Evolutionary conservation across 1,284 basidiomycete species (phyloP), one percentile per base, ranked within the genome.

Genomic region (Neolentinus lepideus): DNA sequence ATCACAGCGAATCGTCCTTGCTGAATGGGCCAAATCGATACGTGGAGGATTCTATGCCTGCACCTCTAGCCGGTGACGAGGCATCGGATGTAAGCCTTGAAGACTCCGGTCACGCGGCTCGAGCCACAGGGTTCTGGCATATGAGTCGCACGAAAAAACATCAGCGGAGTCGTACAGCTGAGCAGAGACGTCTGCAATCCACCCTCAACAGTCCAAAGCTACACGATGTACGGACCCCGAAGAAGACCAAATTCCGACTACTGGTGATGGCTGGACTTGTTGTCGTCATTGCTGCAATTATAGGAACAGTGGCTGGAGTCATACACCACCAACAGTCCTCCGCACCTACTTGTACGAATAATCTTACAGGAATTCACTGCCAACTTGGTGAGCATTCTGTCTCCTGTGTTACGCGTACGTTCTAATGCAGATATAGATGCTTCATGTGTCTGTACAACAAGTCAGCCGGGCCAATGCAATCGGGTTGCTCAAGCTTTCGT

Each of bases 401-500:
- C 25, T 24, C 27, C 12, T 47, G 35, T 52, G 38, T 56, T 25
- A 33, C 54, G 16, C 24, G 27, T 25, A 31, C n/a, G 11, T 21
- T 53, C 26, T 52, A 21, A 48, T 56, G 26, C 38, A 46, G 29
- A 19, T 51, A 22, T 58, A 85, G 84, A 84, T 69, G 74, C 83
- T 2, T 80, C 81, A 0, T 87, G 84, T 63, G 71, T 79, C 33
- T 87, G 84, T 60, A 79, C 80, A 6, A 75, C 78, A 0, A 66
- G 67, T 10, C 56, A 60, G n/a, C 54, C 68, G 2, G 70, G 69
- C 14, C 71, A 69, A 57, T 85, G 83, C 61, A 74, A 78, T 47
- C 73, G 72, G n/a, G 66, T 87, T 3, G 83, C 84, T 0, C 72
- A 77, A 60, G 76, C 70, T 54, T 62, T 86, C 35, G 61, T 80